Conservation (phyloP, 1,139 yeast species). For the Pneumocystis carinii region DNA sequence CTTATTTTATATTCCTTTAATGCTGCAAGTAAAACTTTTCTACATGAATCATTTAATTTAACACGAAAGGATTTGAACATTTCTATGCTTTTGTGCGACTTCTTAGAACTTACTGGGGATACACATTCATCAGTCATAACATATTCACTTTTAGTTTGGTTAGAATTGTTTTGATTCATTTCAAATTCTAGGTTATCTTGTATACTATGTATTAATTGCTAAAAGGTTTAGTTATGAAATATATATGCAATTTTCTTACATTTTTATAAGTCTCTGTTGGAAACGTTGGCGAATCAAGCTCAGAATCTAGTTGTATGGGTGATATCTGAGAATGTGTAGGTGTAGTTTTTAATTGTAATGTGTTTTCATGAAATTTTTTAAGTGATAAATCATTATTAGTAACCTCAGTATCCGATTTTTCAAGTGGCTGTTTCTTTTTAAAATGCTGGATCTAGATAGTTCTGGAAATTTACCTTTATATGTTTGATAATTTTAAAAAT, state of each 20-base stretch:
- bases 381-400: not conserved
- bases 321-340: not conserved
- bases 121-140: constrained; percentile 1
- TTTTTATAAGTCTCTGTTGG: not conserved
- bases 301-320: not conserved
- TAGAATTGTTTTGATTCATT: not conserved
- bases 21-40: constrained; percentile 76
- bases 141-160: not conserved
- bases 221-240: not conserved
- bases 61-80: constrained; percentile 79
- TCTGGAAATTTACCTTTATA: not conserved
- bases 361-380: not conserved
- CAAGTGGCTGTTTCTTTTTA: not conserved
- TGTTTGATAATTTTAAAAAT: not conserved
- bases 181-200: not conserved
- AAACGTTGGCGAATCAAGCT: not conserved
- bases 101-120: not conserved
- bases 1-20: constrained; percentile 72
- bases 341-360: not conserved
- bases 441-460: not conserved
- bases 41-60: constrained; percentile 82
- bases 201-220: not conserved
- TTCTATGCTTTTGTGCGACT: constrained; percentile 27
- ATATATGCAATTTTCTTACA: not conserved
- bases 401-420: not conserved